Evolutionary conservation across 139 green algal species (phyloP).

Genomic region (Tetraselmis chui): DNA sequence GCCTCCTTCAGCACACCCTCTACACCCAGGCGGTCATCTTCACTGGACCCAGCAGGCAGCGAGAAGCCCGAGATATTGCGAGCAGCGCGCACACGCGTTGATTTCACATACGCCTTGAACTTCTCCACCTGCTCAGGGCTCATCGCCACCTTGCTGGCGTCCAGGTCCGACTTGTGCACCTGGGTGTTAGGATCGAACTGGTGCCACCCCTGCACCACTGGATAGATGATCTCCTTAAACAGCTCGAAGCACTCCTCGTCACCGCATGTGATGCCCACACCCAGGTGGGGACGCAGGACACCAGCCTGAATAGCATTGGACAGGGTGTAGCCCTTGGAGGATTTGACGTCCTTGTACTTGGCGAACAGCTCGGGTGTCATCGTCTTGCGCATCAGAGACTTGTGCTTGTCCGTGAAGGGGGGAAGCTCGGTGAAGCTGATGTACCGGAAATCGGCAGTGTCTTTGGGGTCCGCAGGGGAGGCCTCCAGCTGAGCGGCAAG

Average conservation of each 20-base stretch:
- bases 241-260: constrained; percentile 15
- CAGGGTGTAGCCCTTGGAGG: constrained; percentile 13
- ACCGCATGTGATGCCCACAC: constrained; percentile 14
- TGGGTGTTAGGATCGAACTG: constrained; percentile 11
- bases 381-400: constrained; percentile 13
- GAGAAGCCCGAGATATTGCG: constrained; percentile 14
- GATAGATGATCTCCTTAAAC: constrained; percentile 17
- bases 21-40: constrained; percentile 6
- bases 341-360: constrained; percentile 13
- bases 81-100: constrained; percentile 9
- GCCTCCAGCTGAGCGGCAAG: constrained; percentile 6
- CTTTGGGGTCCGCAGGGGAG: constrained; percentile 12
- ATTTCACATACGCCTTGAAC: constrained; percentile 12
- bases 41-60: constrained; percentile 8
- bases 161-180: constrained; percentile 11
- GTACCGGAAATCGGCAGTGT: constrained; percentile 12
- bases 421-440: constrained; percentile 13
- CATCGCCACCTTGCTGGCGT: constrained; percentile 6
- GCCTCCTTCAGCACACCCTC: constrained; percentile 11
- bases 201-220: constrained; percentile 15
- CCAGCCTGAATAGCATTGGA: constrained; percentile 16
- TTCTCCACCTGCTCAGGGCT: constrained; percentile 6
- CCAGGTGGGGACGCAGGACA: constrained; percentile 10
- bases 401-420: constrained; percentile 15
- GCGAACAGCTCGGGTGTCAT: constrained; percentile 12